phyloP scores from a whole-genome alignment of 1,139 yeast species.

The Sugiyamaella japonica region DNA sequence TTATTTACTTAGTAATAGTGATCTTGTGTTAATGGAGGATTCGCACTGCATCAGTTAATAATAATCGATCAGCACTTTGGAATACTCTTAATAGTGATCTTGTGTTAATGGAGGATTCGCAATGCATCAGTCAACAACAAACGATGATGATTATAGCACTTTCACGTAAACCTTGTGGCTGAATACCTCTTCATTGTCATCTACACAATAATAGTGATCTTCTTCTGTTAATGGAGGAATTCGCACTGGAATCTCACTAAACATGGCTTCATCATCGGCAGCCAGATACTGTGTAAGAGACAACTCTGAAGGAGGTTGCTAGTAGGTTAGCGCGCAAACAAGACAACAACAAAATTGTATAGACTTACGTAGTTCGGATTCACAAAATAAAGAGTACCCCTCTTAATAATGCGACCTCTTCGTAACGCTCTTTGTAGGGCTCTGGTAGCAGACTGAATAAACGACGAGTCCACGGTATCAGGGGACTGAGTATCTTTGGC shows the following conservation, averaged over 20 bases:
- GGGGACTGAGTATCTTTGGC: slow-evolving; percentile 36
- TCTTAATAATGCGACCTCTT: slow-evolving; percentile 39
- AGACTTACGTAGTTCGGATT: slow-evolving; percentile 32
- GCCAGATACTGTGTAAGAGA: slow-evolving; percentile 41
- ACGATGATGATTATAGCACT: slow-evolving; percentile 9
- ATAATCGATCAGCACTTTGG: no score
- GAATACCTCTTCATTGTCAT: slow-evolving; percentile 40
- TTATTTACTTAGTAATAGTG: no score
- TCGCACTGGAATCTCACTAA: slow-evolving; percentile 39
- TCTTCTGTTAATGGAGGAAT: slow-evolving; percentile 40
- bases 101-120: no score
- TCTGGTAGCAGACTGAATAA: slow-evolving; percentile 41
- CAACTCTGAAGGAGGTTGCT: slow-evolving; percentile 42
- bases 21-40: no score
- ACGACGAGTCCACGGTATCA: slow-evolving; percentile 38
- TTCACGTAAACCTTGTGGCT: slow-evolving; percentile 32
- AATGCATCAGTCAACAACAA: no score
- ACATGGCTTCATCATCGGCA: slow-evolving; percentile 43
- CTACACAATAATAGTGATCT: slow-evolving; percentile 37
- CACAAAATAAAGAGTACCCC: slow-evolving; percentile 37
- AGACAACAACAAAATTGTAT: not conserved
- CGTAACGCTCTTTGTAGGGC: slow-evolving; percentile 43
- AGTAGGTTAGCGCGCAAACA: slow-evolving; percentile 13
- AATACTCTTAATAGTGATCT: no score
- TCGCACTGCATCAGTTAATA: no score